Evolutionary conservation across 2,329 filamentous ascomycete species (phyloP).

Genomic region (Mariannaea sp.): DNA sequence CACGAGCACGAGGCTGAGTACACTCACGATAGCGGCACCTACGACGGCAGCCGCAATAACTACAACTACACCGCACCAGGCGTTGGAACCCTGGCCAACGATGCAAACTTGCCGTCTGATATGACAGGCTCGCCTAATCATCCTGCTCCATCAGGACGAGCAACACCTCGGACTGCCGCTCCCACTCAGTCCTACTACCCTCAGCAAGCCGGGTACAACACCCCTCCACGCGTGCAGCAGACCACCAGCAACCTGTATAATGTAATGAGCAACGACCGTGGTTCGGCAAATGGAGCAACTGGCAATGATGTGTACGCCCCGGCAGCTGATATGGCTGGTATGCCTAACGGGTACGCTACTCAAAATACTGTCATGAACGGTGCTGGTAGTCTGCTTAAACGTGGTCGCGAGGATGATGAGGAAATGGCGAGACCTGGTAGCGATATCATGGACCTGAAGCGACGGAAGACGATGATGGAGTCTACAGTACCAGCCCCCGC

Average conservation of each 20-base stretch:
- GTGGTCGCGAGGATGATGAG: constrained; percentile 64
- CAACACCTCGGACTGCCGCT: constrained; percentile 80
- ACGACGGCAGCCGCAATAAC: constrained; percentile 71
- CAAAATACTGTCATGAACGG: constrained; percentile 71
- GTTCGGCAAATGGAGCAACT: constrained; percentile 60
- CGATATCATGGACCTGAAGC: constrained; percentile 69
- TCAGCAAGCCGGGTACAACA: constrained; percentile 71
- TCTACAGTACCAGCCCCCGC: constrained; percentile 54
- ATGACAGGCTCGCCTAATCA: constrained; percentile 82
- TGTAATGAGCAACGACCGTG: constrained; percentile 82
- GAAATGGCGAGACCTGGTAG: constrained; percentile 64
- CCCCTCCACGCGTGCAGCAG: constrained; percentile 72
- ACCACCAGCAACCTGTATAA: constrained; percentile 85
- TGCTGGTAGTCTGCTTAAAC: constrained; percentile 50
- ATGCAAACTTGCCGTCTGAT: constrained; percentile 81
- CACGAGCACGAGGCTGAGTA: constrained; percentile 83
- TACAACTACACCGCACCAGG: constrained; percentile 79
- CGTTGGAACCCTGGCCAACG: constrained; percentile 68
- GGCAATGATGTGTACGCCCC: constrained; percentile 73
- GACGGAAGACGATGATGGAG: constrained; percentile 77
- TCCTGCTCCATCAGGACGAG: constrained; percentile 79
- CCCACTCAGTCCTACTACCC: constrained; percentile 75
- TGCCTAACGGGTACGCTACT: constrained; percentile 67
- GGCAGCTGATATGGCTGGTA: constrained; percentile 61
- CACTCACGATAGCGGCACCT: constrained; percentile 78